Evolutionary conservation across 345 rosid species (phyloP).

Genomic region (Sapria himalayana): DNA sequence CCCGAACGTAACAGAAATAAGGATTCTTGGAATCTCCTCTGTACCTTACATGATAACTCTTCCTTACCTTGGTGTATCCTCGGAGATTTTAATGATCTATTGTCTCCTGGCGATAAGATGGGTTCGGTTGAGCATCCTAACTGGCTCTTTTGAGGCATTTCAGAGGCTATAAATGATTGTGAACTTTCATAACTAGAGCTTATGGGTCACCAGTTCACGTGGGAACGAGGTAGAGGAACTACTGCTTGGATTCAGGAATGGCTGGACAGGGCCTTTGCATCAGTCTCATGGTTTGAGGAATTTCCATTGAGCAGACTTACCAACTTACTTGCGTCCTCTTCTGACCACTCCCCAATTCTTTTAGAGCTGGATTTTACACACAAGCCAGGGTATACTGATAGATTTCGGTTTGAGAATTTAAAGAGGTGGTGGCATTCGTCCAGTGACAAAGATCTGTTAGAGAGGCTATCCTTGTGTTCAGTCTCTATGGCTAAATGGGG

Average conservation of each 20-base stretch:
- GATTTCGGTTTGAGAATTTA: no score
- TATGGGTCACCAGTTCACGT: neutral
- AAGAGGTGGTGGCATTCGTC: neutral
- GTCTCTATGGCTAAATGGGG: neutral
- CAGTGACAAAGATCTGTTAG: neutral
- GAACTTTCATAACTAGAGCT: neutral
- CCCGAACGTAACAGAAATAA: no score
- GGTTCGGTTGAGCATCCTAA: neutral
- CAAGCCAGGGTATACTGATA: neutral
- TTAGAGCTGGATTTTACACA: neutral
- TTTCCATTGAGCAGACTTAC: neutral
- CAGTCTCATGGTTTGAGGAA: neutral
- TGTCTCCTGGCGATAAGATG: neutral
- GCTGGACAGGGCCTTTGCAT: neutral
- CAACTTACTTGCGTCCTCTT: neutral
- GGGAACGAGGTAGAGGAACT: neutral
- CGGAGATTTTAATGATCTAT: neutral
- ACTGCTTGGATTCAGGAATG: neutral
- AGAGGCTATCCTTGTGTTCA: neutral
- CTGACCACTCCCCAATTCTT: neutral
- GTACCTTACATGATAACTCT: neutral
- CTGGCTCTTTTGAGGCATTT: neutral
- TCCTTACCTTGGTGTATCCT: neutral
- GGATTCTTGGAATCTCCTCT: neutral
- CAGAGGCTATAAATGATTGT: neutral